phyloP scores from a whole-genome alignment of 768 basidiomycete species.

The Holtermannia corniformis region DNA sequence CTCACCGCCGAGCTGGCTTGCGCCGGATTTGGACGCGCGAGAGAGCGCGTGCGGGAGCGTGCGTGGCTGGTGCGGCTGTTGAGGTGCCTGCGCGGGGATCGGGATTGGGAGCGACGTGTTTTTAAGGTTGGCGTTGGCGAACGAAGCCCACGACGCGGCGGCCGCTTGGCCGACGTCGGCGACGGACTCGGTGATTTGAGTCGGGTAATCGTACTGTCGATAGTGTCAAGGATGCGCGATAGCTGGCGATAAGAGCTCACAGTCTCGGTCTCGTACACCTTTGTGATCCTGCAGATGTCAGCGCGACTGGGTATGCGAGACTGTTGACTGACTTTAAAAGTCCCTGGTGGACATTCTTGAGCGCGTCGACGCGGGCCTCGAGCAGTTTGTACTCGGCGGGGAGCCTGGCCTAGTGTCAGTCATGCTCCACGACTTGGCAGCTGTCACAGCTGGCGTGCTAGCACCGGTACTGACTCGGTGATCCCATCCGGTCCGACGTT shows the following conservation, averaged over 20 bases:
- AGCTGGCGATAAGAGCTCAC: slow-evolving; percentile 16
- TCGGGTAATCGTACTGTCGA: slow-evolving; percentile 50
- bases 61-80: slow-evolving; percentile 66
- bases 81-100: slow-evolving; percentile 47
- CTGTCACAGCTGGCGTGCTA: slow-evolving; percentile 33
- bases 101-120: slow-evolving; percentile 78
- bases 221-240: neutral
- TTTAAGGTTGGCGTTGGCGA: slow-evolving; percentile 43
- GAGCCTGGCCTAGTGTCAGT: slow-evolving; percentile 13
- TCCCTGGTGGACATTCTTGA: slow-evolving; percentile 63
- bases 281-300: slow-evolving; percentile 57
- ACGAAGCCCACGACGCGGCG: slow-evolving; percentile 33
- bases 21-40: slow-evolving; percentile 62
- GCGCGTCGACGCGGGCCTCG: slow-evolving; percentile 86
- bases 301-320: neutral
- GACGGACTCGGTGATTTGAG: slow-evolving; percentile 51
- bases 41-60: slow-evolving; percentile 91
- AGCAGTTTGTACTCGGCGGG: slow-evolving; percentile 85
- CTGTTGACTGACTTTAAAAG: slow-evolving; percentile 60
- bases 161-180: slow-evolving; percentile 32
- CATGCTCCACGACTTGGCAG: neutral
- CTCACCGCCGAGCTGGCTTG: slow-evolving; percentile 45
- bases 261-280: slow-evolving; percentile 75
- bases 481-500: slow-evolving; percentile 85
- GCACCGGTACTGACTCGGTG: slow-evolving; percentile 81